Base-by-base conservation (phyloP, 2,329 filamentous ascomycete genomes). In the Trichoderma oligosporum region DNA sequence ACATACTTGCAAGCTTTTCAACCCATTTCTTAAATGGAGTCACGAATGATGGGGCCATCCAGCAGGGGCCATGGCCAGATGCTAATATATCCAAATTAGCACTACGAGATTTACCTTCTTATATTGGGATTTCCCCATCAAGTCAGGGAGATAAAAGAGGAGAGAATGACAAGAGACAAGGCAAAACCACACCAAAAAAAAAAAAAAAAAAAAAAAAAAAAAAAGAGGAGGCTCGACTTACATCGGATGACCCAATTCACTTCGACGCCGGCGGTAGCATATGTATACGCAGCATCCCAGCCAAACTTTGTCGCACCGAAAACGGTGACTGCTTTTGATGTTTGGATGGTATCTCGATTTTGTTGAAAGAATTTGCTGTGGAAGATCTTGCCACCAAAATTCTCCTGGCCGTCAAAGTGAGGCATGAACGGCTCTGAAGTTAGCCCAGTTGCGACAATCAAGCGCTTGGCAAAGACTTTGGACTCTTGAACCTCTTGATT, bases 1-100 rank as follows among this genome's bases (percentile, higher is more conserved):
- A 70, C 73, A 56, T 59, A 74, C 81, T 80, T 4, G 86, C 78
- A 4, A 91, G 77, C 63, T 86, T 83, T 69, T 91, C 87, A 0
- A 89, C 72, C 78, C 82, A 84, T 58, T 78, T 79, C 67, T 85
- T 85, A n/a, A 88, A 66, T 0, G 85, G 85, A 1, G 86, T 88
- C 14, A 89, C 84, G 56, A 82, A 83, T 1, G 80, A 70, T 1
- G 82, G 81, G 0, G 81, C 70, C 69, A 87, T 76, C 76, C 76
- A 87, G 0, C 76, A 73, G 0, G 85, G 82, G 0, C 85, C 84
- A 58, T 82, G 78, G 2, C 83, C 83, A 25, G 71, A 76, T 29
- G 66, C 71, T 73, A 36, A 29, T 2, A 7, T 29, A 29, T 8
- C n/a, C 18, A 25, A 22, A 35, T 60, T 16, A 60, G 58, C 11